phyloP scores from a whole-genome alignment of 2,329 filamentous ascomycete species.

The Monilinia polystroma region DNA sequence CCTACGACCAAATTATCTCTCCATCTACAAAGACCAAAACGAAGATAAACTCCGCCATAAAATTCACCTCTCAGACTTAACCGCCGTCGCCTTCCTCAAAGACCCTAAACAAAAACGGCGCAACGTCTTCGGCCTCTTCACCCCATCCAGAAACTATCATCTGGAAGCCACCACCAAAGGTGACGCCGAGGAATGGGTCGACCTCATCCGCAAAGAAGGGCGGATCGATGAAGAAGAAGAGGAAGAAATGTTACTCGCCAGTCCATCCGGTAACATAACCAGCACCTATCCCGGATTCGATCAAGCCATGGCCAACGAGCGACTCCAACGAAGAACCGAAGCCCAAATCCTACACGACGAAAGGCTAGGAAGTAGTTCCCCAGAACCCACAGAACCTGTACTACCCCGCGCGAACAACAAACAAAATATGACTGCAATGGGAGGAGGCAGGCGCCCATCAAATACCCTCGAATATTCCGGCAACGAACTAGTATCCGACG shows the following conservation, averaged over 20 bases:
- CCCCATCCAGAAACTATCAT: slow-evolving; percentile 86
- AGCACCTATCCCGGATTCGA: slow-evolving; percentile 36
- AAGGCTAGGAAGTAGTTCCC: slow-evolving; percentile 52
- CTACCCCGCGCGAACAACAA: slow-evolving; percentile 24
- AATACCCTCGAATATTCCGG: slow-evolving; percentile 65
- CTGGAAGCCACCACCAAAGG: slow-evolving; percentile 71
- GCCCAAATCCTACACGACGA: slow-evolving; percentile 36
- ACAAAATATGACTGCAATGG: slow-evolving; percentile 31
- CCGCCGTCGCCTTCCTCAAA: slow-evolving; percentile 83
- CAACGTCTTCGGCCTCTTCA: slow-evolving; percentile 90
- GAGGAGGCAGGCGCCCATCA: slow-evolving; percentile 52
- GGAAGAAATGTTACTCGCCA: slow-evolving; percentile 75
- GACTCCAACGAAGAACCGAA: slow-evolving; percentile 30
- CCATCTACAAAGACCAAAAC: slow-evolving; percentile 88
- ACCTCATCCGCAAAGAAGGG: slow-evolving; percentile 74
- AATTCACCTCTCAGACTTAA: slow-evolving; percentile 84
- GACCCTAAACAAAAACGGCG: slow-evolving; percentile 84
- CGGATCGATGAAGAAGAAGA: slow-evolving; percentile 87
- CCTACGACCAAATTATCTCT: slow-evolving; percentile 83
- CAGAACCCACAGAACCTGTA: slow-evolving; percentile 52
- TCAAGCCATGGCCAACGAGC: slow-evolving; percentile 32
- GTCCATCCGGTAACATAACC: slow-evolving; percentile 51
- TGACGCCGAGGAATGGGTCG: slow-evolving; percentile 85
- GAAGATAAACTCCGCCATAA: slow-evolving; percentile 88
- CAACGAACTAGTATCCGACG: slow-evolving; percentile 73